A percentile compares a stretch with the other conserved stretches of the same genome.
These are phyloP conservation scores for Nicotiana tomentosiformis DNA, from an alignment of 257 asterid genomes.

Conservation along the genomic window DNA sequence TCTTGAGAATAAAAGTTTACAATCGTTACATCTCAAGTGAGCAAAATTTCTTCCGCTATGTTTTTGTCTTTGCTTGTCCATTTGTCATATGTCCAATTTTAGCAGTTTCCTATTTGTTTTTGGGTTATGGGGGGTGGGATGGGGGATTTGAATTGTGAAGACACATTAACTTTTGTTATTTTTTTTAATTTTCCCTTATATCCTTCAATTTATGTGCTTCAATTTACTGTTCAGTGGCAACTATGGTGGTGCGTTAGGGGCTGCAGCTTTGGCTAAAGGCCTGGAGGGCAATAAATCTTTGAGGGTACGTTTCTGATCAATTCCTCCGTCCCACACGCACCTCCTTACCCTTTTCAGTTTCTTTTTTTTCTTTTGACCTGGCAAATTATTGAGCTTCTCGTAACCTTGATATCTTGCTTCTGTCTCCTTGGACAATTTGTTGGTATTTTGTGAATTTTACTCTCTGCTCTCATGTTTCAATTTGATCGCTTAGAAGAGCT, in stretches of 20 bases:
- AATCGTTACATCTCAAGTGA: slow-evolving; percentile 74
- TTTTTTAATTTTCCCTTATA: neutral
- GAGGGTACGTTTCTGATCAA: slow-evolving; percentile 46
- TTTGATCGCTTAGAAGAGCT: neutral
- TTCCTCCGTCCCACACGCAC: neutral
- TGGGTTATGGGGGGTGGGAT: neutral
- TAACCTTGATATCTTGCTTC: neutral
- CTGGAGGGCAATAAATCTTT: slow-evolving; percentile 81
- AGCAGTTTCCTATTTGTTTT: neutral
- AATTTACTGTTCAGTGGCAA: slow-evolving; percentile 55
- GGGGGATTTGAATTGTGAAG: neutral
- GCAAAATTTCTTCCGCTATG: slow-evolving; percentile 1
- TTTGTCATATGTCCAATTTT: neutral
- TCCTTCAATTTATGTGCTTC: neutral
- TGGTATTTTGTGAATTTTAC: neutral
- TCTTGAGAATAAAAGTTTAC: slow-evolving; percentile 69
- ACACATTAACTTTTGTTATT: neutral
- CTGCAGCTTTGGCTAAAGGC: slow-evolving; percentile 88
- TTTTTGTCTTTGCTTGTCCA: neutral
- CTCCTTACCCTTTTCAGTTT: neutral
- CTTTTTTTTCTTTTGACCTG: neutral
- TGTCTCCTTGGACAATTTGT: neutral
- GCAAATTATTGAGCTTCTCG: neutral
- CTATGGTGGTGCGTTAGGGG: slow-evolving; percentile 96
- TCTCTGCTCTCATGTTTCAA: neutral